Evolutionary conservation across 805 yeast species (phyloP), one percentile per base, ranked within the genome.

Genomic region (Yarrowia divulgata): DNA sequence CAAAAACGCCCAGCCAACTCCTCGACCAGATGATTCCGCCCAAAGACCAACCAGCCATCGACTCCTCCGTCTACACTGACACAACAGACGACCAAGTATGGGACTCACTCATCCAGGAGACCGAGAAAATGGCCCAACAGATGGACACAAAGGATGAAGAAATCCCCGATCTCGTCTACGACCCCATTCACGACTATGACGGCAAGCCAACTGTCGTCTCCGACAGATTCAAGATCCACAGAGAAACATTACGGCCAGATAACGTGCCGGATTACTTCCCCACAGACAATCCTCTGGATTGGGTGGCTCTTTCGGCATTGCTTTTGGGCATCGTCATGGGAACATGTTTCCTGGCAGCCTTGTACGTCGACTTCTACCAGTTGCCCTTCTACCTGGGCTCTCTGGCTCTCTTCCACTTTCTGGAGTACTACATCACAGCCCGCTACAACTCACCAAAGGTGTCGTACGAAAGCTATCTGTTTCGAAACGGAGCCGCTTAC

Each of bases 371-470:
- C n/a, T 73, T 71, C 50, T 74, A 72, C 57, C 77, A 78, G 54
- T 60, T 79, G n/a, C 75, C 84, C 5, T 16, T 86, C 0, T 92
- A 90, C 76, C 70, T 89, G 10, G 76, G 83, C 12, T 76, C 85
- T 0, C 75, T 90, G 10, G 77, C 89, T 2, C 35, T 83, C 0
- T 95, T 94, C 79, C 98, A 95, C 77, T 85, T 90, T 73, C 76
- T 91, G 23, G 99, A 95, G 79, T 95, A 88, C 76, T 86, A 84
- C 74, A 84, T 87, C 48, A 95, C 99, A 0, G 93, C 97, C 0
- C 79, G 81, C 66, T 92, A 82, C 79, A 93, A 94, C 75, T 82
- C 87, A 3, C 77, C 81, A 4, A 87, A 88, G 74, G 89, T 89
- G 1, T 87, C 87, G 50, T 84, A 84, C 69, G 92, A 90, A 73